Evolutionary conservation across 352 stramenopile genomes (phyloP).

Genomic region (Globisporangium middletonii): DNA sequence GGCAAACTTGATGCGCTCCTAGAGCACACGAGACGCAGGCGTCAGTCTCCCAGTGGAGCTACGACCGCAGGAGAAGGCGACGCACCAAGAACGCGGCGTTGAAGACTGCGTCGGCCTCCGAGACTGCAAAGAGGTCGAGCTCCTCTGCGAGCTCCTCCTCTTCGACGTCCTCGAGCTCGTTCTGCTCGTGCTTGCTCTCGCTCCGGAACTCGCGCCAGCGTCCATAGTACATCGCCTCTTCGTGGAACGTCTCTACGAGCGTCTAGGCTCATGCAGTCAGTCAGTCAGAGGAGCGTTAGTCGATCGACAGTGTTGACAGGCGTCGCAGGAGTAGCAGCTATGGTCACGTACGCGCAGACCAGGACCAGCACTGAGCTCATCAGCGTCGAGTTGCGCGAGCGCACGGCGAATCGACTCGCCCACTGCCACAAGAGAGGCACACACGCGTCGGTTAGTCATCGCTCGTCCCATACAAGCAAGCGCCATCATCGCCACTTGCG

Average conservation of each 20-base stretch:
- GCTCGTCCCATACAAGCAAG: neutral
- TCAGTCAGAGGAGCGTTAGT: neutral
- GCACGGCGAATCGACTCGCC: conserved; percentile 42
- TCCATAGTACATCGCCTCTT: conserved; percentile 81
- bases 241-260: conserved; percentile 66
- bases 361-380: conserved; percentile 31
- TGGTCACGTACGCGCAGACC: conserved; percentile 37
- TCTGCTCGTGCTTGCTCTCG: conserved; percentile 73
- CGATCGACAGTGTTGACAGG: neutral
- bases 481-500: conserved; percentile 4
- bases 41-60: neutral
- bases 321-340: neutral
- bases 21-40: neutral
- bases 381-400: conserved; percentile 32
- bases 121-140: conserved; percentile 79
- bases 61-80: neutral
- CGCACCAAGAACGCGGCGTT: conserved; percentile 65
- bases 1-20: conserved; percentile 82
- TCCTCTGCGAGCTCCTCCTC: conserved; percentile 81
- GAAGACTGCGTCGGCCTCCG: conserved; percentile 69
- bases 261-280: conserved; percentile 27
- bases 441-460: neutral
- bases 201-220: conserved; percentile 78
- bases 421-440: conserved; percentile 21
- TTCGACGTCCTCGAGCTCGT: conserved; percentile 74